These are phyloP conservation scores for Dentipellis sp. DNA, from an alignment of 768 basidiomycete species.

Conservation along the genomic window DNA sequence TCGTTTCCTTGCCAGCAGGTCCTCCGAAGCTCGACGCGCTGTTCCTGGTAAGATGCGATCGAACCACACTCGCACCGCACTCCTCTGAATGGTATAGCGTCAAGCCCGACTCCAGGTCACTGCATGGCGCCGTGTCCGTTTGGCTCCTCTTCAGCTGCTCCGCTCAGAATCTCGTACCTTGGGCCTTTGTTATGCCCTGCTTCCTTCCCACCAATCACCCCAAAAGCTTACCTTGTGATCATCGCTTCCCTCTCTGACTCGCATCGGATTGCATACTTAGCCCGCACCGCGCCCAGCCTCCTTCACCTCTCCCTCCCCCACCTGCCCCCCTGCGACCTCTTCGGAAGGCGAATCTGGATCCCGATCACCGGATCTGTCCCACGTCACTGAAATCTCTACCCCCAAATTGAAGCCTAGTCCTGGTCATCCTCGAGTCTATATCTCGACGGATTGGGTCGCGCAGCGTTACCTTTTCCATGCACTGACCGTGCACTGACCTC, in stretches of 20 bases:
- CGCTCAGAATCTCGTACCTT: background rate
- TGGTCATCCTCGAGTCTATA: background rate
- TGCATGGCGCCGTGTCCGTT: background rate
- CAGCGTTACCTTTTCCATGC: no score
- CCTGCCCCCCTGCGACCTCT: background rate
- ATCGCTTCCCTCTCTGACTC: background rate
- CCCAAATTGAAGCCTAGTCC: background rate
- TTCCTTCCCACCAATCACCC: background rate
- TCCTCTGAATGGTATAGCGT: background rate
- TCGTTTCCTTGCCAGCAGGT: background rate
- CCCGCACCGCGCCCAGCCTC: background rate
- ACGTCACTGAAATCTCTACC: background rate
- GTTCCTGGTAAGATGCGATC: background rate
- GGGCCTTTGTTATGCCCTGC: background rate
- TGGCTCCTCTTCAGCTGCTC: background rate
- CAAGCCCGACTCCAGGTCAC: background rate
- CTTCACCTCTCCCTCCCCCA: background rate
- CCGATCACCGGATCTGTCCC: slow-evolving; percentile 15
- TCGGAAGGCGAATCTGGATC: background rate
- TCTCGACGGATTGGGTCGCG: background rate
- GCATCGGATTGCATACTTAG: background rate
- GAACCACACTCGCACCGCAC: background rate
- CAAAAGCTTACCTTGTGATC: background rate
- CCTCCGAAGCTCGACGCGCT: background rate
- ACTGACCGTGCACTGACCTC: background rate